Evolutionary conservation across 2,329 filamentous ascomycete genomes (phyloP), one percentile per base, ranked within the genome.

Genomic region (Neonectria coccinea): DNA sequence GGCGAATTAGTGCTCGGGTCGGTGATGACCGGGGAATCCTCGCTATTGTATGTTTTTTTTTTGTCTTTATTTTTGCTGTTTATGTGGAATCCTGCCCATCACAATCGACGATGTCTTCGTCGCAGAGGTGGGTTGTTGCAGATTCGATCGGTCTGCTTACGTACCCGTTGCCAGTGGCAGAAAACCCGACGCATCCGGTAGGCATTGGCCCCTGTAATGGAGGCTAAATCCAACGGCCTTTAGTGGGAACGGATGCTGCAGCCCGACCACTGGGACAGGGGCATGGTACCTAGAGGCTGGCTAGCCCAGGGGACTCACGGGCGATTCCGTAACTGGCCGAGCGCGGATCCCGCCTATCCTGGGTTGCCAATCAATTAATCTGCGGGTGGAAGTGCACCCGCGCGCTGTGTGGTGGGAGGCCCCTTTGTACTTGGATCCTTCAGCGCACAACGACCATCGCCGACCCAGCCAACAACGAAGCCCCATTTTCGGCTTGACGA

Each of bases 341-440:
- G 16, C 16, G 48, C 25, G 22, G n/a, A 29, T 33, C 20, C 29
- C 44, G 22, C 56, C 56, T 52, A 59, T 25, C 51, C 56, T 52
- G 56, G 25, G n/a, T 22, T n/a, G 39, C 36, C 45, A 59, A 59
- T 59, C 44, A 52, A 59, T 47, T 56, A 52, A 56, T 52, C 51
- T 36, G 48, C n/a, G 44, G 56, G 48, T 12, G 44, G 56, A 56
- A 50, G 36, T 27, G 45, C 27, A 14, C 29, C 27, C 25, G n/a
- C 51, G 36, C 51, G 33, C 25, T 44, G 16, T 31, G 39, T 20
- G 56, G 42, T 54, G 33, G 25, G 45, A 39, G 29, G 47, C 56
- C 61, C 59, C 60, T 56, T 59, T 64, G 33, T 29, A 33, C 27
- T n/a, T 48, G 56, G 22, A 31, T 5, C 42, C 29, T 16, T 47